Evolutionary conservation across 768 basidiomycete species (phyloP).

Genomic region (Phaeolepiota aurea): DNA sequence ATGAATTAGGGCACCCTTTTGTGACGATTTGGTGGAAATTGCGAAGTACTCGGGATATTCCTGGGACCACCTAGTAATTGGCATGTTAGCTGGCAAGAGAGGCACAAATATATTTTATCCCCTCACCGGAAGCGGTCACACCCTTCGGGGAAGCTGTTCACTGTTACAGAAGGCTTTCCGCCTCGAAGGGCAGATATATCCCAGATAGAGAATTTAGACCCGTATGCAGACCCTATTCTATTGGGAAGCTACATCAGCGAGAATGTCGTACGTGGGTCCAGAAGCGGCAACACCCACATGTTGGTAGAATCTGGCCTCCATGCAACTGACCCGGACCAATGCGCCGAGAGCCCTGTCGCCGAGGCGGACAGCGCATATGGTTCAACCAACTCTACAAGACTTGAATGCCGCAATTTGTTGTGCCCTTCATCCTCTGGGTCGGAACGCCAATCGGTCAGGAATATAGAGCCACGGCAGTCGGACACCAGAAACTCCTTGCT

Average conservation of each 20-base stretch:
- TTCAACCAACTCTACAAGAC: conserved; percentile 65
- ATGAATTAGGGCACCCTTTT: conserved; percentile 59
- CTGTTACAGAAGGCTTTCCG: conserved; percentile 61
- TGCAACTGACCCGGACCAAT: conserved; percentile 51
- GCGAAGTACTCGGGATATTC: conserved; percentile 74
- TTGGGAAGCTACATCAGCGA: conserved; percentile 1
- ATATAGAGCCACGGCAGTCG: conserved; percentile 66
- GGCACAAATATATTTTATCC: too few species aligned
- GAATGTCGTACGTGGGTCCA: neutral
- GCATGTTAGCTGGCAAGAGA: too few species aligned
- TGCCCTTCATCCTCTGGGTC: conserved; percentile 50
- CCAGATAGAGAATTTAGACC: conserved; percentile 69
- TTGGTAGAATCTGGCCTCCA: conserved; percentile 68
- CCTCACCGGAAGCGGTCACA: conserved; percentile 58
- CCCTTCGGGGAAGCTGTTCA: conserved; percentile 58
- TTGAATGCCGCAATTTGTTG: conserved; percentile 52
- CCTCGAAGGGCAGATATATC: conserved; percentile 65
- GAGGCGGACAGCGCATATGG: conserved; percentile 53
- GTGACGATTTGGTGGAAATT: conserved; percentile 52
- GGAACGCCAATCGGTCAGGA: conserved; percentile 76
- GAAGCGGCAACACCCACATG: conserved; percentile 40
- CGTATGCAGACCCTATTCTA: conserved; percentile 75
- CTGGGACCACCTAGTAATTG: conserved; percentile 57
- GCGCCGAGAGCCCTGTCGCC: conserved; percentile 32
- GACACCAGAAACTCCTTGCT: conserved; percentile 77